phyloP scores from a whole-genome alignment of 2,329 filamentous ascomycete genomes.

The Phaeosphaeriaceae sp. region DNA sequence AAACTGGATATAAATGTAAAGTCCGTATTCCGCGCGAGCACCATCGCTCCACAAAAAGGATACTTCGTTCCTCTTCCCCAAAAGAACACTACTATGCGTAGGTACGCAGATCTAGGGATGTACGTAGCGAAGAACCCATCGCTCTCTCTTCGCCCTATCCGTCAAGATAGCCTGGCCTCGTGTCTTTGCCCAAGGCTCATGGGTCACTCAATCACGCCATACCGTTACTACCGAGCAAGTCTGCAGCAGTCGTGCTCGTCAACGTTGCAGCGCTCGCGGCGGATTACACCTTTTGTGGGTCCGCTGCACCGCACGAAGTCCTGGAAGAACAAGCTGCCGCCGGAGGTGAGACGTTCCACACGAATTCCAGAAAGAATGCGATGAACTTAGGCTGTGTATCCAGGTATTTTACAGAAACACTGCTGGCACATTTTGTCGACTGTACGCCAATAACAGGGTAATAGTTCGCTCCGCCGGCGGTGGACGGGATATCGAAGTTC shows the following conservation, averaged over 20 bases:
- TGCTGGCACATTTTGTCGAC: neutral
- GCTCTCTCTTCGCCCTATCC: neutral
- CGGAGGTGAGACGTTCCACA: neutral
- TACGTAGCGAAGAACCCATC: neutral
- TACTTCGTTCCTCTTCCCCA: neutral
- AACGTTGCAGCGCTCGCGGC: neutral
- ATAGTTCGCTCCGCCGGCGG: neutral
- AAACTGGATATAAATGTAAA: neutral
- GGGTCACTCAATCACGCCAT: too few species aligned
- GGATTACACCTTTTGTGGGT: neutral
- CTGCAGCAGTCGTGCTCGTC: neutral
- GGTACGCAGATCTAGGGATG: neutral
- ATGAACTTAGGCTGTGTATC: neutral
- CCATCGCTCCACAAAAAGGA: neutral
- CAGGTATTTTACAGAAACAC: neutral
- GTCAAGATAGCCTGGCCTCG: neutral
- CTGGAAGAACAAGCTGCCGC: neutral
- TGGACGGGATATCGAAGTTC: neutral
- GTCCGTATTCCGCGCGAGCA: neutral
- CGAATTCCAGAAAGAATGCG: too few species aligned
- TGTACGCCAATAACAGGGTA: neutral
- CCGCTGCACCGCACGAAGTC: neutral
- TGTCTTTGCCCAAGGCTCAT: neutral
- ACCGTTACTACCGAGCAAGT: too few species aligned
- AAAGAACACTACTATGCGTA: neutral